phyloP scores from a whole-genome alignment of 2,329 filamentous ascomycete species.

The Hypoxylon sp. region DNA sequence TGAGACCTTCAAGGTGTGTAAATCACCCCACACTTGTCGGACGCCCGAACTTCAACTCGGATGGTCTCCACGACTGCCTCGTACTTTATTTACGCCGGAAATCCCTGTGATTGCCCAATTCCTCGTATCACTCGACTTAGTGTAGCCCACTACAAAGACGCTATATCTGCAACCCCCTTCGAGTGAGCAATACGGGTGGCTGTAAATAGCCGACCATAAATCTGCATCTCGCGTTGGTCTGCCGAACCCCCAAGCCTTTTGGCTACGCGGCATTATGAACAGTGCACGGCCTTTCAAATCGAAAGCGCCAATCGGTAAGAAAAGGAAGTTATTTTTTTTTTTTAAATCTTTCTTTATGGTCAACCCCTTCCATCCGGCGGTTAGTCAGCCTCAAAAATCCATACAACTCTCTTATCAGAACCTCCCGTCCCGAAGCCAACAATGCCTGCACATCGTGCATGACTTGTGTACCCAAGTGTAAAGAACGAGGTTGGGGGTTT shows the following conservation, averaged over 20 bases:
- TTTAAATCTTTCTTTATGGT: constrained; percentile 15
- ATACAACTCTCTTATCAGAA: constrained; percentile 11
- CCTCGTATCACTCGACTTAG: constrained; percentile 49
- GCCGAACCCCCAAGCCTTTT: constrained; percentile 32
- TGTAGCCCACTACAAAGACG: constrained; percentile 28
- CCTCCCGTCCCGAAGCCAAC: constrained; percentile 3
- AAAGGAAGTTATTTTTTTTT: constrained; percentile 7
- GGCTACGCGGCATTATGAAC: constrained; percentile 34
- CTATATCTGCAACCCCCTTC: constrained; percentile 34
- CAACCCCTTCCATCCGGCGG: constrained; percentile 19
- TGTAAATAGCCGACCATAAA: constrained; percentile 42
- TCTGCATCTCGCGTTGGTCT: constrained; percentile 42
- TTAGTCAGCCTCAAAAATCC: constrained; percentile 17
- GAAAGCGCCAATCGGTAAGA: constrained; percentile 28
- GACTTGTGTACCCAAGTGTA: constrained; percentile 10
- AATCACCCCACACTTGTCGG: constrained; percentile 43
- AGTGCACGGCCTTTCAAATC: constrained; percentile 19
- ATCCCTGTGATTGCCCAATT: constrained; percentile 50
- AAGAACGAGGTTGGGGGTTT: constrained; percentile 37
- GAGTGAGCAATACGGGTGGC: constrained; percentile 45
- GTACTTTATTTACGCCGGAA: constrained; percentile 44
- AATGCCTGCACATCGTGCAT: constrained; percentile 25
- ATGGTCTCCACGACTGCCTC: constrained; percentile 38
- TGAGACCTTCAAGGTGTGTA: constrained; percentile 35
- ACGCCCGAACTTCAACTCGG: constrained; percentile 43